Conservation (phyloP, 768 basidiomycete genomes). For the Lyophyllum decastes region DNA sequence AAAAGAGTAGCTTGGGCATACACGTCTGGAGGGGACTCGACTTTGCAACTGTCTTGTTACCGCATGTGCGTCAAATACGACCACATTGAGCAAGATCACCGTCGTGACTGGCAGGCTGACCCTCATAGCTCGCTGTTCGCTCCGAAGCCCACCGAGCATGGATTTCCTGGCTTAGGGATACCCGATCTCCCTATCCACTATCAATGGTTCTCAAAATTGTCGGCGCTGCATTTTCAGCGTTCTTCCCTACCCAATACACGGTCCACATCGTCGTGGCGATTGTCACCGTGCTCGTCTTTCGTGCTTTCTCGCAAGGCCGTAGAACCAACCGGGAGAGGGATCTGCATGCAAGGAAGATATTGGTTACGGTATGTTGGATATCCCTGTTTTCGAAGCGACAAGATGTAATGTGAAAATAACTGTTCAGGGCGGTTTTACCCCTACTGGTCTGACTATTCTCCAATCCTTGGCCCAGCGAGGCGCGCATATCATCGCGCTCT, state of each 20-base stretch:
- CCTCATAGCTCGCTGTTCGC: too few species aligned
- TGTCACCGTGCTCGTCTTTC: constrained; percentile 46
- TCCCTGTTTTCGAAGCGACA: neutral
- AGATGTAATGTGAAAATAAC: constrained; percentile 4
- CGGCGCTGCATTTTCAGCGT: constrained; percentile 34
- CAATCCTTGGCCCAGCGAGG: constrained; percentile 71
- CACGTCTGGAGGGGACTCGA: constrained; percentile 18
- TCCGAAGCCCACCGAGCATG: constrained; percentile 9
- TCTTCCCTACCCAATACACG: constrained; percentile 61
- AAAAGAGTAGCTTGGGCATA: neutral
- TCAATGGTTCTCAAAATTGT: too few species aligned
- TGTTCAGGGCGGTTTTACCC: constrained; percentile 73
- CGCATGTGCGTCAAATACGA: neutral
- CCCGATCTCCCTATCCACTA: too few species aligned
- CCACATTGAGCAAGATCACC: neutral
- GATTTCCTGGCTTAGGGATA: too few species aligned
- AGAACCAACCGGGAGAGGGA: constrained; percentile 74
- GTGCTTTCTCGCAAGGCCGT: constrained; percentile 67
- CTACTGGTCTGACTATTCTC: constrained; percentile 67
- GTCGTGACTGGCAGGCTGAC: too few species aligned
- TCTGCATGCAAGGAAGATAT: constrained; percentile 67
- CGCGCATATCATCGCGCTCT: constrained; percentile 78
- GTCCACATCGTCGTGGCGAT: constrained; percentile 50
- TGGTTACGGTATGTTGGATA: constrained; percentile 61
- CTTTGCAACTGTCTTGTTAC: neutral